A percentile compares a stretch with the other conserved stretches of the same genome.
Evolutionary conservation across 1,284 basidiomycete species (phyloP).

Genomic region (Gyrodon tennesseensis): DNA sequence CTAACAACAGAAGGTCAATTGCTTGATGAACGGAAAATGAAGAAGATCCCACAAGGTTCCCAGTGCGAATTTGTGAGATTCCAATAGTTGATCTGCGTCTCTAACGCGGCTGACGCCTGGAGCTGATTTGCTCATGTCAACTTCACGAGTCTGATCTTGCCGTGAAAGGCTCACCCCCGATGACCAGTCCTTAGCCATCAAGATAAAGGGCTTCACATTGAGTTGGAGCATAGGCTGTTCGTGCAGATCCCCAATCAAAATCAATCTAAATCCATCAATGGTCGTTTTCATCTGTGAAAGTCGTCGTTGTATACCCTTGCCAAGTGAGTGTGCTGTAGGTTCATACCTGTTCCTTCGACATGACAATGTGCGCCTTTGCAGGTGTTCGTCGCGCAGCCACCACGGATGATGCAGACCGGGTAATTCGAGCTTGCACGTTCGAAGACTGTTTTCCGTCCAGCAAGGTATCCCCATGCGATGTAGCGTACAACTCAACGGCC

Average conservation of each 20-base stretch:
- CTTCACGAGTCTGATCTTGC: neutral
- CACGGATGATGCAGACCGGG: slow-evolving; percentile 20
- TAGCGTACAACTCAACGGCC: slow-evolving; percentile 63
- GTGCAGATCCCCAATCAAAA: slow-evolving; percentile 94
- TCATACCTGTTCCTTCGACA: slow-evolving; percentile 78
- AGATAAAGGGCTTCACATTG: slow-evolving; percentile 81
- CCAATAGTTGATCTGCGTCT: slow-evolving; percentile 91
- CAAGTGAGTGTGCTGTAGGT: neutral
- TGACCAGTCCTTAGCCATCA: slow-evolving; percentile 92
- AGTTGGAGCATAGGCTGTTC: slow-evolving; percentile 95
- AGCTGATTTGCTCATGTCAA: slow-evolving; percentile 53
- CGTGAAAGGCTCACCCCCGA: slow-evolving; percentile 63
- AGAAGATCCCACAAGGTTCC: slow-evolving; percentile 76
- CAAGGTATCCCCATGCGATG: slow-evolving; percentile 40
- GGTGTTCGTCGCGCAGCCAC: slow-evolving; percentile 42
- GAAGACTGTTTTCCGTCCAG: slow-evolving; percentile 15
- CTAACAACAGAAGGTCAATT: slow-evolving; percentile 43
- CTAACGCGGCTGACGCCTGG: slow-evolving; percentile 77
- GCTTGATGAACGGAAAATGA: slow-evolving; percentile 3
- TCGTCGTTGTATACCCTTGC: slow-evolving; percentile 7
- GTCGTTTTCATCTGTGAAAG: slow-evolving; percentile 70
- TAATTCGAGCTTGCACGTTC: slow-evolving; percentile 16
- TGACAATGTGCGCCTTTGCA: slow-evolving; percentile 62
- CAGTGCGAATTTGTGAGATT: slow-evolving; percentile 98
- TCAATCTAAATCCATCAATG: slow-evolving; percentile 88